phyloP scores from a whole-genome alignment of 345 rosid species.

The Euphorbia lathyris region DNA sequence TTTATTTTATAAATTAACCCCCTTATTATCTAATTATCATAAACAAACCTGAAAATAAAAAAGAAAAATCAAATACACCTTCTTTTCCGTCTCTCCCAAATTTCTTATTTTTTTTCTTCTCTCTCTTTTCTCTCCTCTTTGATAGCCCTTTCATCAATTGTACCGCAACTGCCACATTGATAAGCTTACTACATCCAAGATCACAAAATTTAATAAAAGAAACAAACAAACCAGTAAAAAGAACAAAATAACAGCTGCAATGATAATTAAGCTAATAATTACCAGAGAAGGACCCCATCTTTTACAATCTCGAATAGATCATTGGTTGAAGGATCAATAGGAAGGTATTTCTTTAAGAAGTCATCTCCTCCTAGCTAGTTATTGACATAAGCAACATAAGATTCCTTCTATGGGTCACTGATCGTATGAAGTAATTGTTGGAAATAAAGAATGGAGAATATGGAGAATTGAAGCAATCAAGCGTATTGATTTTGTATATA shows the following conservation, averaged over 20 bases:
- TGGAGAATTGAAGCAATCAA: too few relatives aligned
- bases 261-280: constrained; percentile 15
- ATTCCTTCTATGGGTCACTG: constrained; percentile 87
- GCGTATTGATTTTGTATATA: too few relatives aligned
- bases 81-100: too few relatives aligned
- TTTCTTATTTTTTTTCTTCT: too few relatives aligned
- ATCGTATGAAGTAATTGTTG: constrained; percentile 88
- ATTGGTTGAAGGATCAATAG: constrained; percentile 76
- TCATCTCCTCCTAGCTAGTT: constrained; percentile 79
- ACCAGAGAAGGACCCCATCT: constrained; percentile 97
- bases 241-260: not conserved
- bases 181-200: constrained; percentile 71
- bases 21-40: too few relatives aligned
- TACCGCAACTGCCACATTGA: constrained; percentile 98
- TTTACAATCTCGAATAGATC: constrained; percentile 92
- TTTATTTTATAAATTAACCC: too few relatives aligned
- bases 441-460: too few relatives aligned
- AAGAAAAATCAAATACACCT: too few relatives aligned
- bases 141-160: constrained; percentile 95
- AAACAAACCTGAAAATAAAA: too few relatives aligned
- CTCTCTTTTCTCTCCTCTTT: too few relatives aligned
- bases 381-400: constrained; percentile 89
- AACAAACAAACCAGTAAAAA: constrained; percentile 5
- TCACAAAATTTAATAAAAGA: constrained; percentile 4
- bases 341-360: constrained; percentile 67